phyloP scores from a whole-genome alignment of 148 eudicot species.

The Cornus controversa region DNA sequence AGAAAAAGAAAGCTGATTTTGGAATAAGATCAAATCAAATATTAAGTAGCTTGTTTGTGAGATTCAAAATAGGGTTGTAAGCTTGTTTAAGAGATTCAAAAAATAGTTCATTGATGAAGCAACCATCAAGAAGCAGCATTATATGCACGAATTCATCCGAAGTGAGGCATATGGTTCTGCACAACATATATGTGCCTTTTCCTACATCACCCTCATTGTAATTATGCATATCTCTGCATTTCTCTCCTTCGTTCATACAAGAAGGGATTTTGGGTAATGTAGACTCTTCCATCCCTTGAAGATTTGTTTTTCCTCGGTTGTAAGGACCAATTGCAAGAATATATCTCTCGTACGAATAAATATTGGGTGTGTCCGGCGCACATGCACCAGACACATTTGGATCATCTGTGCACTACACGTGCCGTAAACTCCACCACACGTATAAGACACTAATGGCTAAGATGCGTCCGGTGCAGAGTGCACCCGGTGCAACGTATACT shows the following conservation, averaged over 20 bases:
- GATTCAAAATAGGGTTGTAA: constrained; percentile 23
- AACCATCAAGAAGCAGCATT: constrained; percentile 28
- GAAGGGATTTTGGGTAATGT: constrained; percentile 7
- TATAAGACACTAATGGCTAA: too few species aligned
- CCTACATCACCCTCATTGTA: constrained; percentile 8
- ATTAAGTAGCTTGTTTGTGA: background rate
- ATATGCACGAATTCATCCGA: constrained; percentile 25
- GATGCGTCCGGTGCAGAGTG: too few species aligned
- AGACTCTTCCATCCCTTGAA: constrained; percentile 23
- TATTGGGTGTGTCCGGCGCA: constrained; percentile 17
- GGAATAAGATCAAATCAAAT: constrained; percentile 22
- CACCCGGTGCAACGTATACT: too few species aligned
- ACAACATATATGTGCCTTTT: constrained; percentile 17
- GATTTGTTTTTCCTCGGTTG: constrained; percentile 14
- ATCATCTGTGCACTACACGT: too few species aligned
- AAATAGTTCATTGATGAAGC: constrained; percentile 24
- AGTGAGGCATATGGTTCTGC: background rate
- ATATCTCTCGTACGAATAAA: too few species aligned
- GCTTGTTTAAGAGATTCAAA: constrained; percentile 5
- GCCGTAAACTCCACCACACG: too few species aligned
- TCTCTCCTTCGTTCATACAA: background rate
- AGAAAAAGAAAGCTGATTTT: constrained; percentile 29
- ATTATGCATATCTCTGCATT: background rate
- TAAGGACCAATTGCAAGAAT: too few species aligned
- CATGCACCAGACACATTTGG: too few species aligned